Base-by-base conservation (phyloP, 768 basidiomycete species). In the Mycena pura region DNA sequence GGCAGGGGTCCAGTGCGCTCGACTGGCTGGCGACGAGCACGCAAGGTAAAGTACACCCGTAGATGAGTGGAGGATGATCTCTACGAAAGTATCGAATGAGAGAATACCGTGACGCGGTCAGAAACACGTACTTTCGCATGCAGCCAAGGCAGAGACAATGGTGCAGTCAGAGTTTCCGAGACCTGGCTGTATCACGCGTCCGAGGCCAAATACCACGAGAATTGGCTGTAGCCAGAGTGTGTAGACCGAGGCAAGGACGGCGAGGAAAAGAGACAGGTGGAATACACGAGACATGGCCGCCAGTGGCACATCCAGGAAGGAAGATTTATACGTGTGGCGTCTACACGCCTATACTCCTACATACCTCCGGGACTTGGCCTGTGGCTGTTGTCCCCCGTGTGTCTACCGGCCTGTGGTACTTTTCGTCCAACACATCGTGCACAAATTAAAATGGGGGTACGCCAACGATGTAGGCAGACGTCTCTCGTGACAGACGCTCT, bases 91-190 rank as follows among this genome's bases (percentile, higher is more conserved):
- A 47, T 28, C 38, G 14, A 8, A 29, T 38, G 14, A 45, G 43
- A 44, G 25, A n/a, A 44, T 22, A 51, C 39, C 7, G 14, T 24
- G 19, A 31, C 21, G 48, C 41, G 21, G 45, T 50, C 14, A 7
- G n/a, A 45, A 44, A 13, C 5, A 71, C 82, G 24, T 66, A 88
- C 89, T 89, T 75, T 91, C 89, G 64, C 89, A 91, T 22, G 87
- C 89, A 59, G 85, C 74, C 19, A 90, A 72, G n/a, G 82, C 79
- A 6, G 82, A 78, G 17, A 89, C 74, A 0, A 69, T 73, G 22
- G 67, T 78, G 72, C 90, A 90, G 31, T 80, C 60, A 1, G 69
- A 65, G 66, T 85, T 85, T 17, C 84, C 84, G 4, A 85, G 59
- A 0, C n/a, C n/a, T n/a, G 81, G 50, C 45, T 79, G 67, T 11